Percentiles rank a stretch among this genome's conserved stretches.
Evolutionary conservation across 2,329 filamentous ascomycete species (phyloP).

Genomic region (Nemania diffusa): DNA sequence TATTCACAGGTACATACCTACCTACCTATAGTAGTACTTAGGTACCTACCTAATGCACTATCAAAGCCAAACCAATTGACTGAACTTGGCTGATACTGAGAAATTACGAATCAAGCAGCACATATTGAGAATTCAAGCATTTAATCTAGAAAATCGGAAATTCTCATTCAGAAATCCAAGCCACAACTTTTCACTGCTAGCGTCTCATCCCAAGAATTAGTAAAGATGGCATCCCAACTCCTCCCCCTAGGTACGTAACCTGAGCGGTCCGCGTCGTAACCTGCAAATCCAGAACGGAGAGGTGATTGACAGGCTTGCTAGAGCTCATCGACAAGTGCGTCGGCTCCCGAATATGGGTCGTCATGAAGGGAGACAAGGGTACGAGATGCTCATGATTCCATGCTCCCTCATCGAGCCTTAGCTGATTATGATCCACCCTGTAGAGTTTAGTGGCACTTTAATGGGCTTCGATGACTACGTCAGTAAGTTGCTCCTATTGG

Average conservation of each 20-base stretch:
- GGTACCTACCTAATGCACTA: conserved; percentile 8
- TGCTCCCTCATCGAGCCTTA: background rate
- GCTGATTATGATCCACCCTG: conserved; percentile 6
- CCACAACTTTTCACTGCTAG: background rate
- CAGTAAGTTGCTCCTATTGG: conserved; percentile 74
- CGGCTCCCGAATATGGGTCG: conserved; percentile 96
- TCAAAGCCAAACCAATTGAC: background rate
- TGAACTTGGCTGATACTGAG: background rate
- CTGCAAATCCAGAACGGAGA: background rate
- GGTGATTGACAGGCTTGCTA: conserved; percentile 53
- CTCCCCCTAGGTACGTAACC: conserved; percentile 72
- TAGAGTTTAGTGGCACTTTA: conserved; percentile 95
- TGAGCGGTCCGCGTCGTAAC: conserved; percentile 2
- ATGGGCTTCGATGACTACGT: conserved; percentile 99
- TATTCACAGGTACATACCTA: too few relatives aligned
- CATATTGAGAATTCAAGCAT: background rate
- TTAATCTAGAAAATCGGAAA: background rate
- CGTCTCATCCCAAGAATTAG: background rate
- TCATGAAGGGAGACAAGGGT: conserved; percentile 99
- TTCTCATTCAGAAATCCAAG: background rate
- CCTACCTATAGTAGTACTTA: background rate
- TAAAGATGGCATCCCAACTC: conserved; percentile 75
- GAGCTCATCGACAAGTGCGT: conserved; percentile 99
- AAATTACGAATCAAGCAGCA: background rate
- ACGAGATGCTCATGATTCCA: conserved; percentile 36